These are phyloP conservation scores for Tolypocladium capitatum DNA, from an alignment of 2,329 filamentous ascomycete genomes.

Conservation along the genomic window DNA sequence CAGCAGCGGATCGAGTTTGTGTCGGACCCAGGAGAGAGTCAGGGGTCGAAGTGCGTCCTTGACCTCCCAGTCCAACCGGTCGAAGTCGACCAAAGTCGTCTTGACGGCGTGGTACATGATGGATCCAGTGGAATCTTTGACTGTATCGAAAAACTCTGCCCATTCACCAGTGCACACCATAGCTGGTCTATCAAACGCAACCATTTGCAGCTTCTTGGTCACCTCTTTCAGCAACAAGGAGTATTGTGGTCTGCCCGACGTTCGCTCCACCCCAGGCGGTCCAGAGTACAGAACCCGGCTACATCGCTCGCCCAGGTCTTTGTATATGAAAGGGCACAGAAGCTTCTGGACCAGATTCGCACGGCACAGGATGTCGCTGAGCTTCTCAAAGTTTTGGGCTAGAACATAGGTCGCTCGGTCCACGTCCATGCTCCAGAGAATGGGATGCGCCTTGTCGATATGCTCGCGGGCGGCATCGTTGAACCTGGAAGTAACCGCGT, in stretches of 20 bases:
- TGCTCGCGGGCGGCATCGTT: constrained; percentile 2
- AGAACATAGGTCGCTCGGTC: constrained; percentile 25
- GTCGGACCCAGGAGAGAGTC: constrained; percentile 12
- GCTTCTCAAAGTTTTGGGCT: constrained; percentile 11
- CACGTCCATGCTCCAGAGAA: constrained; percentile 13
- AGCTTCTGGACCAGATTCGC: constrained; percentile 19
- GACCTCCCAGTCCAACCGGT: constrained; percentile 9
- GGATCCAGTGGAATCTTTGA: neutral
- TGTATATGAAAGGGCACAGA: constrained; percentile 20
- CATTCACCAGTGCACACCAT: neutral
- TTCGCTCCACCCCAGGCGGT: no score
- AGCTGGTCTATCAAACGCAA: neutral
- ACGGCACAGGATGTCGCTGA: constrained; percentile 10
- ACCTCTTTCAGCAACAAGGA: neutral
- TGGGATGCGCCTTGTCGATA: neutral
- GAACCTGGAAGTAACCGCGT: constrained; percentile 8
- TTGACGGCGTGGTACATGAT: neutral
- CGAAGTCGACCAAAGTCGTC: constrained; percentile 8
- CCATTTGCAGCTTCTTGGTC: neutral
- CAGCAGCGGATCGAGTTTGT: constrained; percentile 19
- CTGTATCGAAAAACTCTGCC: neutral
- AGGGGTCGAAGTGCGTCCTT: constrained; percentile 9
- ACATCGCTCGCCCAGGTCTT: constrained; percentile 8
- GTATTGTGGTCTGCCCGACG: neutral
- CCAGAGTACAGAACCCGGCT: neutral